These are phyloP conservation scores for Breynia disticha DNA, from an alignment of 441 rosid genomes.

Conservation along the genomic window DNA sequence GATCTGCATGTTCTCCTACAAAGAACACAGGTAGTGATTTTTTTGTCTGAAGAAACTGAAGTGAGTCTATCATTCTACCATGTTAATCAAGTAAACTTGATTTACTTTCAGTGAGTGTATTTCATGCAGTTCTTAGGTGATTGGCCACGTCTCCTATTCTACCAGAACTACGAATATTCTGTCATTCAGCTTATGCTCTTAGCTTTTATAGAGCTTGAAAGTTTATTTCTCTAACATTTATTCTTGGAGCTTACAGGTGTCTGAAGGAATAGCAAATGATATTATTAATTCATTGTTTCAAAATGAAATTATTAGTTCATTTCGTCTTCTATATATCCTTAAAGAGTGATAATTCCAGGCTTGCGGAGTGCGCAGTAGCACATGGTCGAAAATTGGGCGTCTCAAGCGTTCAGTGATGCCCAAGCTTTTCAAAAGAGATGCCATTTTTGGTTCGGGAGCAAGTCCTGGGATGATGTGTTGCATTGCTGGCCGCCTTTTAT, in stretches of 20 bases:
- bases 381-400: constrained; percentile 98
- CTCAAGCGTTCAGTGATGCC: constrained; percentile 94
- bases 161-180: too few species aligned
- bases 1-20: constrained; percentile 93
- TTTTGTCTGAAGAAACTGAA: background rate
- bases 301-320: constrained; percentile 1
- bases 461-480: constrained; percentile 91
- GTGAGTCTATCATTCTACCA: background rate
- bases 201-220: too few species aligned
- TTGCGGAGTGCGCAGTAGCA: constrained; percentile 78
- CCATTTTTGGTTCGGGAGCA: constrained; percentile 81
- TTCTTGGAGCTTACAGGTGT: background rate
- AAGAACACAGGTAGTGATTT: constrained; percentile 64
- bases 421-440: constrained; percentile 64
- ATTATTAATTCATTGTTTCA: background rate
- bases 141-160: background rate
- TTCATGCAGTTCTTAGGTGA: background rate
- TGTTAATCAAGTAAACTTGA: constrained; percentile 3
- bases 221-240: background rate
- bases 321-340: constrained; percentile 6
- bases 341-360: constrained; percentile 34
- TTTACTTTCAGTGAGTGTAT: background rate
- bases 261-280: background rate
- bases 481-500: constrained; percentile 87
- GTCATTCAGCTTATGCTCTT: background rate